Evolutionary conservation across 345 rosid genomes (phyloP).

Genomic region (Cardamine chenopodiifolia): DNA sequence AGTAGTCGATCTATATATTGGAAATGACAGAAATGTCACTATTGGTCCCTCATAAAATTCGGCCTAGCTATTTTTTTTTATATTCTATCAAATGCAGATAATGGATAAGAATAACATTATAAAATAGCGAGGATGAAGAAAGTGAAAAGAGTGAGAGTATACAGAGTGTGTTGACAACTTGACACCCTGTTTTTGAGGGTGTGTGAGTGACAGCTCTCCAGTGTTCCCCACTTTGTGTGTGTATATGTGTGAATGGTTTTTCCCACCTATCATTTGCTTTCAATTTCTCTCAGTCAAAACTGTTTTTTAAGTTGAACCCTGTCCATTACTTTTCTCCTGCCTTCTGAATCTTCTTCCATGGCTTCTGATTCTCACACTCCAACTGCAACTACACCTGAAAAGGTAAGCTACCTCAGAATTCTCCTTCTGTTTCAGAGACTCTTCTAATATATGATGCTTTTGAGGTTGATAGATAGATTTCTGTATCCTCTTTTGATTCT

Average conservation of each 20-base stretch:
- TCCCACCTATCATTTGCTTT: constrained; percentile 29
- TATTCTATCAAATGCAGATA: constrained; percentile 22
- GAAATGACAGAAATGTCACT: neutral
- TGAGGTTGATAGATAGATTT: constrained; percentile 16
- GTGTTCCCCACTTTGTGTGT: constrained; percentile 44
- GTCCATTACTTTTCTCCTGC: constrained; percentile 38
- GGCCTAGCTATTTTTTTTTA: neutral
- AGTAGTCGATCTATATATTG: constrained; percentile 20
- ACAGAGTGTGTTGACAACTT: constrained; percentile 44
- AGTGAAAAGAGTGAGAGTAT: constrained; percentile 38
- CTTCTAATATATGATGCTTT: constrained; percentile 9
- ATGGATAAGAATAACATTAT: constrained; percentile 36
- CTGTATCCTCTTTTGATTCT: constrained; percentile 10
- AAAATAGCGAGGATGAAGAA: constrained; percentile 24
- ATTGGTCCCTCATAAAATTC: constrained; percentile 3
- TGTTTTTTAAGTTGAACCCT: constrained; percentile 27
- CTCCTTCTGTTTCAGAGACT: constrained; percentile 9
- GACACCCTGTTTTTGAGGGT: constrained; percentile 40
- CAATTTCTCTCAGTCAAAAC: constrained; percentile 30
- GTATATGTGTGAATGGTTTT: constrained; percentile 33
- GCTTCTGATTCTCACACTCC: constrained; percentile 42
- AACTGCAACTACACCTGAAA: constrained; percentile 31
- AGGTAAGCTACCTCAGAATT: constrained; percentile 22
- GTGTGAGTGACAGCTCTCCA: constrained; percentile 42
- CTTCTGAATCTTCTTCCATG: constrained; percentile 40